Conservation (phyloP, 1,139 yeast genomes). For the Komagataea norvegica region DNA sequence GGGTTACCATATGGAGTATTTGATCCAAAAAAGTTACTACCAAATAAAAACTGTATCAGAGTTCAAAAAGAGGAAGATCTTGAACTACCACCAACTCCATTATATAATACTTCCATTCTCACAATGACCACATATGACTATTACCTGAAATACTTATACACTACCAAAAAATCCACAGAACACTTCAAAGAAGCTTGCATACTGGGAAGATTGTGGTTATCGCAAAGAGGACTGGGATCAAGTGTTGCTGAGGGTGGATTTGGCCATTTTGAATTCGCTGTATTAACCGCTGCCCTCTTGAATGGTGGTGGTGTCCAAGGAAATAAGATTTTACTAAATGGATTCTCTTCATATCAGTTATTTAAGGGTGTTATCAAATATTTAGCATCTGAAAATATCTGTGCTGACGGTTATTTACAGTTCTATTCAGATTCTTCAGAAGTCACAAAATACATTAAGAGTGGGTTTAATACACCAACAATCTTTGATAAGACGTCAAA, state of each 20-base stretch:
- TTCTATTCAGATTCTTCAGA: slow-evolving; percentile 56
- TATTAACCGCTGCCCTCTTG: slow-evolving; percentile 72
- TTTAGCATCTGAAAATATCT: slow-evolving; percentile 71
- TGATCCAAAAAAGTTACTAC: slow-evolving; percentile 69
- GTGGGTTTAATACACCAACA: slow-evolving; percentile 69
- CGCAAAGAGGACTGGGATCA: slow-evolving; percentile 77
- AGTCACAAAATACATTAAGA: slow-evolving; percentile 44
- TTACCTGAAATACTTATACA: slow-evolving; percentile 70
- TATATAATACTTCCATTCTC: slow-evolving; percentile 76
- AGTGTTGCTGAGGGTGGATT: slow-evolving; percentile 63
- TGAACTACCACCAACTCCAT: slow-evolving; percentile 71
- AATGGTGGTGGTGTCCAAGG: slow-evolving; percentile 82
- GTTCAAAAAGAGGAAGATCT: slow-evolving; percentile 45
- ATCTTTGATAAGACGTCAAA: slow-evolving; percentile 70
- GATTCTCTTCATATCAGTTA: slow-evolving; percentile 87
- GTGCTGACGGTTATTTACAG: slow-evolving; percentile 57
- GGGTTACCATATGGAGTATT: slow-evolving; percentile 71
- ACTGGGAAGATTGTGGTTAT: slow-evolving; percentile 84
- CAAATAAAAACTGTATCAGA: slow-evolving; percentile 76
- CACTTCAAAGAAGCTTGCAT: slow-evolving; percentile 87
- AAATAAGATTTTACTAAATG: slow-evolving; percentile 71
- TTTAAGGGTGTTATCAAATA: slow-evolving; percentile 84
- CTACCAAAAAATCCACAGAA: slow-evolving; percentile 69
- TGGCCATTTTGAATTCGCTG: slow-evolving; percentile 87
- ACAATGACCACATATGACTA: slow-evolving; percentile 64